Percentiles rank a stretch among this genome's conserved stretches.
These are phyloP conservation scores for Pleodorina starrii DNA, from an alignment of 139 green algal genomes.

Conservation along the genomic window DNA sequence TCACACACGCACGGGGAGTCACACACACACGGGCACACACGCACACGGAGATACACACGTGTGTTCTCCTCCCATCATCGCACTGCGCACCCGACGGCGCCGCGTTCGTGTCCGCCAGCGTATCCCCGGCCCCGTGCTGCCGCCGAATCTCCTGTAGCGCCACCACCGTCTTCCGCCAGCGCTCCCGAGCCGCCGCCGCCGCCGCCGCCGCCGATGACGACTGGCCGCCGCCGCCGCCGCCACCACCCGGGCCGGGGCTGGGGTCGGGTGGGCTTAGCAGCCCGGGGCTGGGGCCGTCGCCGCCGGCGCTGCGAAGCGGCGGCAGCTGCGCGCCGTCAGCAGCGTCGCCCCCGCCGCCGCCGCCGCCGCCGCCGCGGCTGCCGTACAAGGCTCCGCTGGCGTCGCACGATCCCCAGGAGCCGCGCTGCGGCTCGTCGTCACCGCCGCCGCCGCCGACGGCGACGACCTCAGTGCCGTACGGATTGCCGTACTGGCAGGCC, in stretches of 20 bases:
- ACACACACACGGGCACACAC: too few species aligned
- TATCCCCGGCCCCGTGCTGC: neutral
- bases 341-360: neutral
- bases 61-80: too few species aligned
- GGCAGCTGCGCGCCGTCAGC: neutral
- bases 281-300: neutral
- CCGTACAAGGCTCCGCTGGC: neutral
- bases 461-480: neutral
- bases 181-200: neutral
- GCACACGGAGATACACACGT: too few species aligned
- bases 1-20: too few species aligned
- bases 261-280: neutral
- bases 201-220: neutral
- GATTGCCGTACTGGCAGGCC: neutral
- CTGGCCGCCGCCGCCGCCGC: neutral
- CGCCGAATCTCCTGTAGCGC: neutral
- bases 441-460: neutral
- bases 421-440: neutral
- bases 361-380: neutral
- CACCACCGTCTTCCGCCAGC: slow-evolving; percentile 15
- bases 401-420: neutral
- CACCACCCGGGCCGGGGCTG: neutral
- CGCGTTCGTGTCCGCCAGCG: slow-evolving; percentile 1
- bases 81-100: slow-evolving; percentile 15
- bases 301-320: neutral